Conservation (phyloP, 129 eudicot genomes). For the Saposhnikovia divaricata region DNA sequence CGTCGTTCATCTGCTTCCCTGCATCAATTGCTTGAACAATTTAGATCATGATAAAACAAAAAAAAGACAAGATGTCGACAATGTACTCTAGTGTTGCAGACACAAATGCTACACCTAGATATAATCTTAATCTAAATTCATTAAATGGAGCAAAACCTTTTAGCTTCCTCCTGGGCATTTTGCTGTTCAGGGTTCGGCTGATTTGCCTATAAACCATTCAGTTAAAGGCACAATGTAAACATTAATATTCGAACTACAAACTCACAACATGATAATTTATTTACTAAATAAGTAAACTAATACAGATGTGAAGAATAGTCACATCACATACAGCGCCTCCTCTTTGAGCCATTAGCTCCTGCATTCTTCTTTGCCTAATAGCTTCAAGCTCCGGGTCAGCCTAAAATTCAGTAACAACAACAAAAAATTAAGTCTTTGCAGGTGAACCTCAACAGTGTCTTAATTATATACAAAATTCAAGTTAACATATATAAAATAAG, state of each 20-base stretch:
- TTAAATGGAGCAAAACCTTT: slow-evolving; percentile 33
- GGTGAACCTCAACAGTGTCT: not conserved
- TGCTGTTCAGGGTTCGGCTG: slow-evolving; percentile 79
- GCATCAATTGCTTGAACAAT: slow-evolving; percentile 19
- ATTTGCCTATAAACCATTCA: slow-evolving; percentile 46
- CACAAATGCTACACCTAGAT: not conserved
- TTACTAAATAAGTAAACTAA: not conserved
- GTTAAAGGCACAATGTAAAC: slow-evolving; percentile 11
- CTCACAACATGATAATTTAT: not conserved
- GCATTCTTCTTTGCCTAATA: slow-evolving; percentile 94
- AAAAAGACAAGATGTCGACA: slow-evolving; percentile 5
- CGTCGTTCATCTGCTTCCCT: slow-evolving; percentile 94
- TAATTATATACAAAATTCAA: not conserved
- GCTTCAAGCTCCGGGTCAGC: slow-evolving; percentile 98
- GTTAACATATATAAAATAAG: not conserved
- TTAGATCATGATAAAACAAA: slow-evolving; percentile 30
- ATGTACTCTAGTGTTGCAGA: not conserved
- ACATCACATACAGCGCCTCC: slow-evolving; percentile 60
- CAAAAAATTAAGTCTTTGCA: not conserved
- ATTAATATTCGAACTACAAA: slow-evolving; percentile 6
- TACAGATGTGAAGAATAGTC: not conserved
- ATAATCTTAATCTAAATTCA: no score
- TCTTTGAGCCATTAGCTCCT: slow-evolving; percentile 93
- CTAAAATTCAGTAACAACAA: slow-evolving; percentile 22
- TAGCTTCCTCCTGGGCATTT: slow-evolving; percentile 88